These are phyloP conservation scores for Knufia fluminis DNA, from an alignment of 2,329 filamentous ascomycete species.

Conservation along the genomic window DNA sequence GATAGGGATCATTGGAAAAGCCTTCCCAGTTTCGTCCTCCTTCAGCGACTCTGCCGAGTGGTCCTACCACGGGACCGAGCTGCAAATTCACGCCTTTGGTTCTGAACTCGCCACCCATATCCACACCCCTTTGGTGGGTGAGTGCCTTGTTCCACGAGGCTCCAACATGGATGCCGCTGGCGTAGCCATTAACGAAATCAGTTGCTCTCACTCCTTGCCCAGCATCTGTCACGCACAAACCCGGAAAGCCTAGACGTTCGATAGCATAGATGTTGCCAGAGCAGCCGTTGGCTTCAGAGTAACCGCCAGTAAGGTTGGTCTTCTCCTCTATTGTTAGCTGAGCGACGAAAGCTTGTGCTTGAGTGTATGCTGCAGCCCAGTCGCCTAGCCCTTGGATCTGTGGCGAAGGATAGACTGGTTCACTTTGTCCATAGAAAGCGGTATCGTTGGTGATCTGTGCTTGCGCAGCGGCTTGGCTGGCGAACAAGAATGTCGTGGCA, in stretches of 20 bases:
- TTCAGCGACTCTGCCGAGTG: slow-evolving; percentile 26
- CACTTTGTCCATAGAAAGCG: slow-evolving; percentile 21
- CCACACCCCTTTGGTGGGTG: slow-evolving; percentile 26
- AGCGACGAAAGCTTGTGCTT: slow-evolving; percentile 32
- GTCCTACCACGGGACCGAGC: slow-evolving; percentile 50
- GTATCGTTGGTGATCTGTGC: slow-evolving; percentile 22
- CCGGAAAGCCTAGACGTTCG: slow-evolving; percentile 26
- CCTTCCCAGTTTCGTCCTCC: slow-evolving; percentile 43
- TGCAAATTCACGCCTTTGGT: slow-evolving; percentile 61
- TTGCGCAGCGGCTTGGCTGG: slow-evolving; percentile 9
- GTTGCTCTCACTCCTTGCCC: slow-evolving; percentile 20
- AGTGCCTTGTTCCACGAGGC: slow-evolving; percentile 32
- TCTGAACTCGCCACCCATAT: slow-evolving; percentile 32
- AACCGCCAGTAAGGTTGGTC: slow-evolving; percentile 31
- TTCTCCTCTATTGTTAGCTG: slow-evolving; percentile 37
- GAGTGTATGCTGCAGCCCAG: slow-evolving; percentile 30
- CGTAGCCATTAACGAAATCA: slow-evolving; percentile 23
- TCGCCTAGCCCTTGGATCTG: slow-evolving; percentile 24
- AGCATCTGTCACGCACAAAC: slow-evolving; percentile 28
- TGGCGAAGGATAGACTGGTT: slow-evolving; percentile 19
- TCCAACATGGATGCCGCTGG: slow-evolving; percentile 27
- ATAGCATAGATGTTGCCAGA: slow-evolving; percentile 28
- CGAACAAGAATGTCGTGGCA: background rate
- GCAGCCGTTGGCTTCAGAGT: slow-evolving; percentile 21
- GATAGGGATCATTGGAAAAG: slow-evolving; percentile 42